Conservation (phyloP, 2,329 filamentous ascomycete species). For the Scortechinia acanthostroma region DNA sequence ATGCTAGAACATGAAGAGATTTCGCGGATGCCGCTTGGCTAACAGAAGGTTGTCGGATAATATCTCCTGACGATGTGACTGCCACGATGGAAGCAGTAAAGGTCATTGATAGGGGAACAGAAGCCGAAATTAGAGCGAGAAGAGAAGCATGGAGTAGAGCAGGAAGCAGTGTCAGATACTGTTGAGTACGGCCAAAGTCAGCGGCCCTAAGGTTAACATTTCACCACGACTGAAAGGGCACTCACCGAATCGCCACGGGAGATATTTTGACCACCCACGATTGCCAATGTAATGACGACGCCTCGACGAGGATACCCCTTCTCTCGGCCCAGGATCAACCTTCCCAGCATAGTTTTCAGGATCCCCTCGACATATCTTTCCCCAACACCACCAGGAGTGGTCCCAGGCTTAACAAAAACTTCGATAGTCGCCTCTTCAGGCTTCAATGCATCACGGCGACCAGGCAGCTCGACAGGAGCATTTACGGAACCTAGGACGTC, state of each 20-base stretch:
- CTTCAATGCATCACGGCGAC: not conserved
- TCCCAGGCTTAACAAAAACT: not conserved
- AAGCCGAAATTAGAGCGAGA: not conserved
- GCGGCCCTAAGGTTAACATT: not conserved
- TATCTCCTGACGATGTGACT: not conserved
- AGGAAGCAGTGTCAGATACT: not conserved
- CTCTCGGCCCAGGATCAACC: not conserved
- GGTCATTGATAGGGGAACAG: not conserved
- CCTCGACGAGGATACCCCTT: not conserved
- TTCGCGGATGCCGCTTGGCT: not conserved
- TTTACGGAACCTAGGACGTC: not conserved
- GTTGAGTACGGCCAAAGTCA: too few species aligned
- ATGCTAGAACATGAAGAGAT: not conserved
- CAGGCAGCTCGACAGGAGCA: not conserved
- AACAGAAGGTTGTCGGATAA: not conserved
- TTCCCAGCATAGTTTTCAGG: not conserved
- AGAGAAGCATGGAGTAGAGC: slow-evolving; percentile 1
- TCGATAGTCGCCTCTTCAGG: slow-evolving; percentile 1
- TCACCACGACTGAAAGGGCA: not conserved
- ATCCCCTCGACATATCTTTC: not conserved
- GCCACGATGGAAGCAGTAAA: not conserved
- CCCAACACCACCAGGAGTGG: not conserved
- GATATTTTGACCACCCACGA: not conserved
- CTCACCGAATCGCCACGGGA: not conserved
- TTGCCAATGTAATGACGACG: not conserved